A percentile compares a stretch with the other conserved stretches of the same genome.
phyloP scores from a whole-genome alignment of 2,329 filamentous ascomycete species.

The Aspergillus fructus region DNA sequence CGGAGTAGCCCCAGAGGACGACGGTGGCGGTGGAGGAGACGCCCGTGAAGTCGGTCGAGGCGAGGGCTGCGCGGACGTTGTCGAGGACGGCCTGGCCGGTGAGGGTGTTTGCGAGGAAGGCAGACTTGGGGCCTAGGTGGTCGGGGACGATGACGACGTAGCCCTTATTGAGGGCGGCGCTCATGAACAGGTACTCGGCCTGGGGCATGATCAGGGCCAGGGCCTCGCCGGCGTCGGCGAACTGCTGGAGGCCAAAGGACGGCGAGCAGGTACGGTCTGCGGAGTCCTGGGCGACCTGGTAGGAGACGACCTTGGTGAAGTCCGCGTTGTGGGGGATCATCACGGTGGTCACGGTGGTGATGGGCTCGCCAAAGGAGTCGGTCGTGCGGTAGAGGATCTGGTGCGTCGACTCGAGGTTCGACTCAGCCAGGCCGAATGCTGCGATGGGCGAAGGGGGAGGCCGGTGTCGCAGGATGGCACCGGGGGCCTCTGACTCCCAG shows the following conservation, averaged over 20 bases:
- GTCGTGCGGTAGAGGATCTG: slow-evolving; percentile 45
- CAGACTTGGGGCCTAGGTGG: slow-evolving; percentile 45
- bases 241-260: slow-evolving; percentile 31
- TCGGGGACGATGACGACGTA: slow-evolving; percentile 53
- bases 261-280: slow-evolving; percentile 27
- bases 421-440: slow-evolving; percentile 18
- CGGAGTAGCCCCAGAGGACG: slow-evolving; percentile 58
- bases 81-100: slow-evolving; percentile 48
- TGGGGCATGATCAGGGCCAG: slow-evolving; percentile 33
- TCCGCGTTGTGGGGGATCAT: slow-evolving; percentile 37
- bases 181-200: slow-evolving; percentile 33
- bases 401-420: slow-evolving; percentile 25
- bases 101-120: slow-evolving; percentile 43
- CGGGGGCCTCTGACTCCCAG: slow-evolving; percentile 25
- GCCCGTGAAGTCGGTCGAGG: slow-evolving; percentile 26
- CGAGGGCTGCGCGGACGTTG: slow-evolving; percentile 42
- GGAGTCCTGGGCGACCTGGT: slow-evolving; percentile 38
- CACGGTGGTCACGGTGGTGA: slow-evolving; percentile 41
- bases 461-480: slow-evolving; percentile 28
- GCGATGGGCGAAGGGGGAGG: slow-evolving; percentile 24
- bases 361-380: slow-evolving; percentile 36
- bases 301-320: slow-evolving; percentile 37
- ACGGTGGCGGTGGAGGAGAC: slow-evolving; percentile 34
- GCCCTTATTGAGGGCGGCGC: slow-evolving; percentile 40
- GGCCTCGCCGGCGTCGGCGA: slow-evolving; percentile 35